phyloP scores from a whole-genome alignment of 139 green algal species.

The Edaphochlamys debaryana region DNA sequence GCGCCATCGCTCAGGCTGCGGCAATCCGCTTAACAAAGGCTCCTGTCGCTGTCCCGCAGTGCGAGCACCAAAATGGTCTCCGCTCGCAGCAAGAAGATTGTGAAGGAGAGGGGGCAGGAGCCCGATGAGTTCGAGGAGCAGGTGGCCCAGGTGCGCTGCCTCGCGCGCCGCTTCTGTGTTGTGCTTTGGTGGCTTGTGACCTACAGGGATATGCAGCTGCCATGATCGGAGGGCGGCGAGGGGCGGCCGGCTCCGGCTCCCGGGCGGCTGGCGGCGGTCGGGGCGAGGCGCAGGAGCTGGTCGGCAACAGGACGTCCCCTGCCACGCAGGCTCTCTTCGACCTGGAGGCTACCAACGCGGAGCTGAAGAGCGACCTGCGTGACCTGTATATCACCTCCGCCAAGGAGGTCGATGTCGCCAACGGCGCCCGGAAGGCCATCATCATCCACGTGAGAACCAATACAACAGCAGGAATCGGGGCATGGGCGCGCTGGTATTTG shows the following conservation, averaged over 20 bases:
- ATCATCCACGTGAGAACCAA: slow-evolving; percentile 87
- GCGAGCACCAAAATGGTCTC: slow-evolving; percentile 62
- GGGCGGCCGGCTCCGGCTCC: too few relatives aligned
- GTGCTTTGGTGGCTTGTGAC: too few relatives aligned
- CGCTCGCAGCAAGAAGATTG: slow-evolving; percentile 96
- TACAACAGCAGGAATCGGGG: too few relatives aligned
- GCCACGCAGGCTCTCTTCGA: slow-evolving; percentile 96
- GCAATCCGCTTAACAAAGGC: too few relatives aligned
- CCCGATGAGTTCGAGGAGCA: slow-evolving; percentile 96
- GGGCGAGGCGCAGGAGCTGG: too few relatives aligned
- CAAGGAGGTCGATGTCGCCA: slow-evolving; percentile 91
- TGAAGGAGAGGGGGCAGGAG: slow-evolving; percentile 94
- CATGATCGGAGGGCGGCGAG: too few relatives aligned
- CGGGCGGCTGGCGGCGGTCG: too few relatives aligned
- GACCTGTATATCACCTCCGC: slow-evolving; percentile 98
- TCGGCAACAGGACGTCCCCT: too few relatives aligned
- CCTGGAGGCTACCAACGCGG: slow-evolving; percentile 97
- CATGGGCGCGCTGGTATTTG: too few relatives aligned
- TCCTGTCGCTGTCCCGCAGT: slow-evolving; percentile 18
- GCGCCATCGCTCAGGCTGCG: too few relatives aligned
- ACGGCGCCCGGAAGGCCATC: slow-evolving; percentile 91
- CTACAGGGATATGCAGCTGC: too few relatives aligned
- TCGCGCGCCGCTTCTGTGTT: neutral
- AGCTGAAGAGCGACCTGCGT: slow-evolving; percentile 97
- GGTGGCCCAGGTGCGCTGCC: slow-evolving; percentile 91